Conservation (phyloP, 257 asterid genomes). For the Rauvolfia tetraphylla region DNA sequence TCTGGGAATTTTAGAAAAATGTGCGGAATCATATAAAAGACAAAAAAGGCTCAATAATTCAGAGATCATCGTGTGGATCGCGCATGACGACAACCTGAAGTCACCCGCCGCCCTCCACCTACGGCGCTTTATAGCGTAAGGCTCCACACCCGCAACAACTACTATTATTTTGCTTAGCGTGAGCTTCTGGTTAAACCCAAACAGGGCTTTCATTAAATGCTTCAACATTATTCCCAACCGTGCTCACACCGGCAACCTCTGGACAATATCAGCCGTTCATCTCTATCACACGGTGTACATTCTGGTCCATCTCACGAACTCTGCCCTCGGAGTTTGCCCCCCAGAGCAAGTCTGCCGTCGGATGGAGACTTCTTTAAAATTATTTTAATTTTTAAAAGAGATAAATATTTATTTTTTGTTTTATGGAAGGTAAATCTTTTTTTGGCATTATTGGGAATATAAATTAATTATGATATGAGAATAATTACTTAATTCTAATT, state of each 20-base stretch:
- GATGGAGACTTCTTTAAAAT: too few relatives aligned
- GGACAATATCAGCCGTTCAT: constrained; percentile 11
- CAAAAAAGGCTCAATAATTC: constrained; percentile 21
- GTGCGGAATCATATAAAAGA: constrained; percentile 10
- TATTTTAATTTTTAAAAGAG: too few relatives aligned
- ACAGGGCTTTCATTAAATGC: constrained; percentile 17
- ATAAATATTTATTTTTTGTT: too few relatives aligned
- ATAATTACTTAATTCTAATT: too few relatives aligned
- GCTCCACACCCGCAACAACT: constrained; percentile 1
- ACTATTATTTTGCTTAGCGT: constrained; percentile 12
- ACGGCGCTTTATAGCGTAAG: constrained; percentile 25
- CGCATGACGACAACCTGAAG: constrained; percentile 38
- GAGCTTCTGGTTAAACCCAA: constrained; percentile 22
- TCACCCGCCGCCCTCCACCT: constrained; percentile 56
- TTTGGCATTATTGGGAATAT: too few relatives aligned
- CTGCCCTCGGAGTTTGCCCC: too few relatives aligned
- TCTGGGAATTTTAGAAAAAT: background rate
- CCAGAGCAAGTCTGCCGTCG: too few relatives aligned
- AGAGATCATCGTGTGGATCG: constrained; percentile 13
- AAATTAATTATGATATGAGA: too few relatives aligned
- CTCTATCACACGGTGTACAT: too few relatives aligned
- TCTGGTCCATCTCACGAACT: too few relatives aligned
- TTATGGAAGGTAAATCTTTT: too few relatives aligned
- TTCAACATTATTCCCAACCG: background rate
- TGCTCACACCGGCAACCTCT: background rate